Conservation (phyloP, 805 yeast genomes). For the Lipomyces sp. region DNA sequence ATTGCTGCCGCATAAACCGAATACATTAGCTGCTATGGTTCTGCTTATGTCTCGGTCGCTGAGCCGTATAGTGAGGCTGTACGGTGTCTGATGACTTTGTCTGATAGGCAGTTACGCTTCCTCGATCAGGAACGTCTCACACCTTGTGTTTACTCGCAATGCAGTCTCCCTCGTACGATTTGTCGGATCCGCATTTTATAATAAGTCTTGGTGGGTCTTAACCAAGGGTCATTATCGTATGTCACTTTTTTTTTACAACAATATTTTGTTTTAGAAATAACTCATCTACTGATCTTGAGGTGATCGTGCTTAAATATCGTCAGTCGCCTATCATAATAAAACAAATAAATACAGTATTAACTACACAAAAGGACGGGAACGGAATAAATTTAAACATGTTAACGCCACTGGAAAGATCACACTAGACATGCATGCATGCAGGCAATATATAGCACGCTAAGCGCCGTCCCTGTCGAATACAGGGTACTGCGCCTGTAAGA, state of each 20-base stretch:
- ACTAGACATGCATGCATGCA: constrained; percentile 1
- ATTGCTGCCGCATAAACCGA: background rate
- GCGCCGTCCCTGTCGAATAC: background rate
- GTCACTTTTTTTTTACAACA: background rate
- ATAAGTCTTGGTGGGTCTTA: background rate
- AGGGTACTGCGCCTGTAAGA: background rate
- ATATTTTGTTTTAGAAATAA: background rate
- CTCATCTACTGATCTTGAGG: background rate
- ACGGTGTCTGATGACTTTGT: background rate
- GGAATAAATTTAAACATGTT: background rate
- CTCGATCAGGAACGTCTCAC: background rate
- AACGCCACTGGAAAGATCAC: background rate
- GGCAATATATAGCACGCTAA: background rate
- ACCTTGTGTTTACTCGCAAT: background rate
- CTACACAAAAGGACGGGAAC: background rate
- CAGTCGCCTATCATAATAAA: constrained; percentile 1
- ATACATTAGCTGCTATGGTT: no score
- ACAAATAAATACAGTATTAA: background rate
- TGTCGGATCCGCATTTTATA: background rate
- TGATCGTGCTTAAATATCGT: background rate
- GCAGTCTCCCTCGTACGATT: background rate
- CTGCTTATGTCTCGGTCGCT: background rate
- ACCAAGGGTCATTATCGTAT: background rate
- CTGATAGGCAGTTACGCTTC: background rate
- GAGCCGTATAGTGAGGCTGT: background rate